Percentiles rank a stretch among this genome's conserved stretches.
Conservation (phyloP, 2,329 filamentous ascomycete genomes). For the Ascocoryne sarcoides region DNA sequence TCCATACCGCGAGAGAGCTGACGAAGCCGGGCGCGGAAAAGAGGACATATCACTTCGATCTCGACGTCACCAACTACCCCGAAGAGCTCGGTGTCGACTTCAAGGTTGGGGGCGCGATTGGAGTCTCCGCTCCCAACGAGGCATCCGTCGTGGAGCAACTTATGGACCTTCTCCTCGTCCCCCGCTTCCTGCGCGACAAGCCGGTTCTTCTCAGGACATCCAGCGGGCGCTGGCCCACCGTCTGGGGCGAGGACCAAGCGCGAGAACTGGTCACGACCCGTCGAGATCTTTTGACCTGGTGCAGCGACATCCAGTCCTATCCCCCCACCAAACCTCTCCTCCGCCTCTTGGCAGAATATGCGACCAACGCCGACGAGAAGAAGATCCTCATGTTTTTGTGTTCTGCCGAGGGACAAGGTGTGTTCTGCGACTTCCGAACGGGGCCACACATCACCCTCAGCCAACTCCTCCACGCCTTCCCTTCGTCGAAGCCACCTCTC, state of each 20-base stretch:
- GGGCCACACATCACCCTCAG: slow-evolving; percentile 76
- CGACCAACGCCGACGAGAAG: slow-evolving; percentile 71
- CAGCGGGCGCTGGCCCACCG: slow-evolving; percentile 86
- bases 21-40: slow-evolving; percentile 88
- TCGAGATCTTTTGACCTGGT: slow-evolving; percentile 91
- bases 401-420: slow-evolving; percentile 81
- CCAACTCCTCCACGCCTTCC: slow-evolving; percentile 86
- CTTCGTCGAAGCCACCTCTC: slow-evolving; percentile 80
- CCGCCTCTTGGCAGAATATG: slow-evolving; percentile 77
- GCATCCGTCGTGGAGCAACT: slow-evolving; percentile 69
- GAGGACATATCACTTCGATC: slow-evolving; percentile 93
- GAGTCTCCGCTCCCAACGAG: slow-evolving; percentile 83
- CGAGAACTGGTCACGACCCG: slow-evolving; percentile 84
- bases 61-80: slow-evolving; percentile 93
- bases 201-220: slow-evolving; percentile 70
- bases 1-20: slow-evolving; percentile 77
- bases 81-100: slow-evolving; percentile 80
- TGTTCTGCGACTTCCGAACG: slow-evolving; percentile 90
- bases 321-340: slow-evolving; percentile 83
- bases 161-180: slow-evolving; percentile 72
- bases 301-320: slow-evolving; percentile 85
- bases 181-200: slow-evolving; percentile 75
- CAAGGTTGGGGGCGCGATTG: slow-evolving; percentile 92
- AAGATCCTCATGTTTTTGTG: slow-evolving; percentile 81
- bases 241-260: slow-evolving; percentile 87